Percentiles rank a stretch among this genome's conserved stretches.
Conservation (phyloP, 192 early-diverging fungal species). For the Entomortierella chlamydospora region DNA sequence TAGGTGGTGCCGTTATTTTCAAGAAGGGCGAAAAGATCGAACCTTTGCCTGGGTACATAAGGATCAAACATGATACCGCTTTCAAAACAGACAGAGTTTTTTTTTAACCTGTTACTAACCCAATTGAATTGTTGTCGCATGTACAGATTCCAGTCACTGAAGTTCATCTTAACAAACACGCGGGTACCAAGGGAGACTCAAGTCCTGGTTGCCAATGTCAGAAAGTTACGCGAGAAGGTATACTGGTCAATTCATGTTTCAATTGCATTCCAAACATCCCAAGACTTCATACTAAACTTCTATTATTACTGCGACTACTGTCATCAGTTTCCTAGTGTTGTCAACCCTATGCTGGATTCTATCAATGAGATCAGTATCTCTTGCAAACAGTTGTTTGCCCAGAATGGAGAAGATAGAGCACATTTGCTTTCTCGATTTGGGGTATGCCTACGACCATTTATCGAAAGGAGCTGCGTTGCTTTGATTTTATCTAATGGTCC, state of each 20-base stretch:
- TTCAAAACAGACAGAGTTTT: too few species aligned
- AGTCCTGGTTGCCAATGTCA: constrained; percentile 84
- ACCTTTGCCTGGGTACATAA: constrained; percentile 52
- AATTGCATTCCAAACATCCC: too few species aligned
- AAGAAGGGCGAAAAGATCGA: constrained; percentile 52
- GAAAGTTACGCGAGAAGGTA: constrained; percentile 64
- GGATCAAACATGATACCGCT: neutral
- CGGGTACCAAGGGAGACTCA: constrained; percentile 91
- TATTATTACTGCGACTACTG: too few species aligned
- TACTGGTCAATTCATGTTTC: neutral
- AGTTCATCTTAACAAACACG: constrained; percentile 91
- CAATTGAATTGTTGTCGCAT: neutral
- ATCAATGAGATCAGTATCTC: constrained; percentile 69
- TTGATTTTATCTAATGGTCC: neutral
- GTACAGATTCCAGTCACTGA: constrained; percentile 70
- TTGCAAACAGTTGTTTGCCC: constrained; percentile 44
- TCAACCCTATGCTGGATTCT: constrained; percentile 74
- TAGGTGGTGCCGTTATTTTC: constrained; percentile 67
- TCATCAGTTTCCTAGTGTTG: constrained; percentile 64
- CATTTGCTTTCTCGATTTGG: constrained; percentile 35
- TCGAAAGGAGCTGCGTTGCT: neutral
- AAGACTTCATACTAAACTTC: too few species aligned
- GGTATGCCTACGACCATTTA: constrained; percentile 7
- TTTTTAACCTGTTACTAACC: neutral
- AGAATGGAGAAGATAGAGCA: constrained; percentile 23